A percentile compares a stretch with the other conserved stretches of the same genome.
Conservation (phyloP, 1,139 yeast genomes). For the Geotrichum candidum region DNA sequence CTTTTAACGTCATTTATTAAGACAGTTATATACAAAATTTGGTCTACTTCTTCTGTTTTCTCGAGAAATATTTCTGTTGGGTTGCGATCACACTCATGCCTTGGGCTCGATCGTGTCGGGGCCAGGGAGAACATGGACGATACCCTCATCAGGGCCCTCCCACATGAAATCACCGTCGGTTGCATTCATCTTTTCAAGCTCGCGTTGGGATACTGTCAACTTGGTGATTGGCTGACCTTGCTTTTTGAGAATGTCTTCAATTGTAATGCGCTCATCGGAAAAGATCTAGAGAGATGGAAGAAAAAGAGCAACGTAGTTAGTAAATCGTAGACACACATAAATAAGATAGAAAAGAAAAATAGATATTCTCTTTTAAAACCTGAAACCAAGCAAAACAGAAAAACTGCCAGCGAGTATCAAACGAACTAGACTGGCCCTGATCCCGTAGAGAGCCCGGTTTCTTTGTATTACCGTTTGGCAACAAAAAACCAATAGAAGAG, state of each 20-base stretch:
- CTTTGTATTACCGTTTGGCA: too few relatives aligned
- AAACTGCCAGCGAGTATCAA: background rate
- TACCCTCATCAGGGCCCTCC: constrained; percentile 5
- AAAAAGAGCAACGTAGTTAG: background rate
- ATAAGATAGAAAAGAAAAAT: background rate
- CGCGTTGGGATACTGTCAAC: constrained; percentile 20
- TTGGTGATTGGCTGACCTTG: constrained; percentile 71
- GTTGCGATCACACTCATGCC: background rate
- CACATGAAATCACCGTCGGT: constrained; percentile 12
- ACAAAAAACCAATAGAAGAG: background rate
- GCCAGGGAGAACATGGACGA: background rate
- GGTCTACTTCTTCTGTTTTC: background rate
- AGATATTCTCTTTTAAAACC: background rate
- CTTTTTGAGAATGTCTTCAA: constrained; percentile 72
- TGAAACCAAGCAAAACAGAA: background rate
- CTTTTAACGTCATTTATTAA: too few relatives aligned
- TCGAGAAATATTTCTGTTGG: too few relatives aligned
- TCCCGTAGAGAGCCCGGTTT: too few relatives aligned
- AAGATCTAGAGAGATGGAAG: constrained; percentile 45
- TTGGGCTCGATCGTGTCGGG: background rate
- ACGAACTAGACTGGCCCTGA: background rate
- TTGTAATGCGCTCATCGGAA: constrained; percentile 63
- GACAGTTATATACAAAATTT: too few relatives aligned
- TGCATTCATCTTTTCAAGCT: constrained; percentile 1
- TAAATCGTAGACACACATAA: background rate